Evolutionary conservation across 2,329 filamentous ascomycete genomes (phyloP).

Genomic region (Exophiala alcalophila): DNA sequence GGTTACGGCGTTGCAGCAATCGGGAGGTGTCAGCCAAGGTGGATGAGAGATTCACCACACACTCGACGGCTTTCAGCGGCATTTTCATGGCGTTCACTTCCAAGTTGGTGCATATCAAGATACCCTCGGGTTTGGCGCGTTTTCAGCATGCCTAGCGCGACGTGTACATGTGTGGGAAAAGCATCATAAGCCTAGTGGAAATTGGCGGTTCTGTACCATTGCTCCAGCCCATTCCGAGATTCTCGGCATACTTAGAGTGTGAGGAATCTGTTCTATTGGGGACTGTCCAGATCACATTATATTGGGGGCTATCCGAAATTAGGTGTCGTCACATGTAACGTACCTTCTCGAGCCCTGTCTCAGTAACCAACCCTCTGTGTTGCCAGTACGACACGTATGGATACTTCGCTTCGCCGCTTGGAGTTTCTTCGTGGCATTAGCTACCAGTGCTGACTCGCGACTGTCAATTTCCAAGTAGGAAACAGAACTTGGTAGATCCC

Average conservation of each 20-base stretch:
- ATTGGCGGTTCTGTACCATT: too few relatives aligned
- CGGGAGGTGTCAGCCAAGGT: conserved; percentile 27
- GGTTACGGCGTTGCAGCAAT: conserved; percentile 40
- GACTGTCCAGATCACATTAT: conserved; percentile 1
- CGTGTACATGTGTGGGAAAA: conserved; percentile 6
- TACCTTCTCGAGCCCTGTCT: too few relatives aligned
- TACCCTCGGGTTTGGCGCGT: conserved; percentile 20
- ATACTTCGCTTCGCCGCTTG: too few relatives aligned
- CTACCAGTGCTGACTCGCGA: too few relatives aligned
- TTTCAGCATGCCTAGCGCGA: conserved; percentile 17
- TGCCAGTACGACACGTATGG: too few relatives aligned
- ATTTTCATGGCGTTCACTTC: conserved; percentile 16
- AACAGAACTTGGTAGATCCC: too few relatives aligned
- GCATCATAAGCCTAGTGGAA: too few relatives aligned
- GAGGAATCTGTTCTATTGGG: conserved; percentile 6
- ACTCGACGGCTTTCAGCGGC: conserved; percentile 23
- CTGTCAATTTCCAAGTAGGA: too few relatives aligned
- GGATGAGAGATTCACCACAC: conserved; percentile 23
- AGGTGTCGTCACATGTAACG: too few relatives aligned
- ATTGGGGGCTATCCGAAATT: neutral
- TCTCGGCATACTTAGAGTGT: conserved; percentile 11
- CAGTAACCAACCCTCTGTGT: too few relatives aligned
- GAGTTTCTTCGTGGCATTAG: too few relatives aligned
- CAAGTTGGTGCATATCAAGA: conserved; percentile 17
- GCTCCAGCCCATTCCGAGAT: conserved; percentile 2